Evolutionary conservation across 331 rosid species (phyloP).

Genomic region (Dryas integrifolia): DNA sequence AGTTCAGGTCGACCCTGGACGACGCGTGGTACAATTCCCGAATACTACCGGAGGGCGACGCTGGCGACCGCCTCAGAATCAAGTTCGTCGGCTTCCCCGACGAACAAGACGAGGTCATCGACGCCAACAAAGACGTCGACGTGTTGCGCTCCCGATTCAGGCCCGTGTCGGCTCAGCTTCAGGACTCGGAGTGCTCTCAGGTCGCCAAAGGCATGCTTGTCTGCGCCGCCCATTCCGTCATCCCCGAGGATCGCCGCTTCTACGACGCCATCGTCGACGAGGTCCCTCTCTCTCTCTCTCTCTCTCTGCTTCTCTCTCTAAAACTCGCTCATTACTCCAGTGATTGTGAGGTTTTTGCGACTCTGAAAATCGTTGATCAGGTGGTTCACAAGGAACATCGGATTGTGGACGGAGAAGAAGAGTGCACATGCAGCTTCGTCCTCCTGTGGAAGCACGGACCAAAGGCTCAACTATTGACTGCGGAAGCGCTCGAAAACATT

Average conservation of each 20-base stretch:
- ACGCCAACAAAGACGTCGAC: conserved; percentile 9
- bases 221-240: conserved; percentile 43
- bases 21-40: conserved; percentile 67
- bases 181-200: conserved; percentile 51
- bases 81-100: conserved; percentile 31
- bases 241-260: conserved; percentile 54
- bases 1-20: conserved; percentile 43
- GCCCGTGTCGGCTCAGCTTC: conserved; percentile 55
- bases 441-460: conserved; percentile 75
- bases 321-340: neutral
- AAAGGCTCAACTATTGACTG: conserved; percentile 33
- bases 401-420: conserved; percentile 41
- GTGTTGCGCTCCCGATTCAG: conserved; percentile 46
- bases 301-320: neutral
- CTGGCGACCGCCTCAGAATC: conserved; percentile 30
- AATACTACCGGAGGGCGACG: conserved; percentile 13
- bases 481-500: conserved; percentile 37
- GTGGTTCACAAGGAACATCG: conserved; percentile 47
- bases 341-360: neutral
- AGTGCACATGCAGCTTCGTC: conserved; percentile 53
- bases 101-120: conserved; percentile 26
- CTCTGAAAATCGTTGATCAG: conserved; percentile 27
- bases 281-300: conserved; percentile 27
- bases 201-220: conserved; percentile 35
- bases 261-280: conserved; percentile 57